phyloP scores from a whole-genome alignment of 2,329 filamentous ascomycete species.

The Byssochlamys sp. region DNA sequence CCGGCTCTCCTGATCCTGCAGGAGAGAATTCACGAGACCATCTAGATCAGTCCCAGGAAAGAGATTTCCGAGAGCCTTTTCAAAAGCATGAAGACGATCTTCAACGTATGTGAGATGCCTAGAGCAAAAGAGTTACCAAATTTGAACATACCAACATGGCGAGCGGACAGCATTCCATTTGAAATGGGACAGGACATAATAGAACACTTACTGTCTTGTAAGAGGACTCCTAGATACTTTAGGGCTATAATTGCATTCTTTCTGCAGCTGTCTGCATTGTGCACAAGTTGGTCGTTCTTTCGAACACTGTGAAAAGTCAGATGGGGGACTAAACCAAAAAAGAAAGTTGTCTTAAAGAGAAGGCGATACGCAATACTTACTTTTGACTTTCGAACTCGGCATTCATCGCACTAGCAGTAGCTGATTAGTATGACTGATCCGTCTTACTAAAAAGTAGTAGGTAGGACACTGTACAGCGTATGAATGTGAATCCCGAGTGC shows the following conservation, averaged over 20 bases:
- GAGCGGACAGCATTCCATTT: background rate
- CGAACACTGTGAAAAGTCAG: constrained; percentile 23
- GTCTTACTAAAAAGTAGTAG: background rate
- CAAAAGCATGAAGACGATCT: constrained; percentile 30
- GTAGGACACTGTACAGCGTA: constrained; percentile 25
- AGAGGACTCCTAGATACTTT: constrained; percentile 34
- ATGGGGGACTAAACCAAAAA: background rate
- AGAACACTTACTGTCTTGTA: constrained; percentile 29
- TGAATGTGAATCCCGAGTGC: constrained; percentile 32
- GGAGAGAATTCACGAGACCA: constrained; percentile 27
- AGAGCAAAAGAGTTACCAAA: background rate
- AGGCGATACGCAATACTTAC: constrained; percentile 13
- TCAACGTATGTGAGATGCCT: constrained; percentile 33
- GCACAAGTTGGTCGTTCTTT: constrained; percentile 32
- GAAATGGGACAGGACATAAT: background rate
- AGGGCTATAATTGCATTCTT: constrained; percentile 34
- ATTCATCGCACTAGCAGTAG: constrained; percentile 29
- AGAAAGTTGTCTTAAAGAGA: background rate
- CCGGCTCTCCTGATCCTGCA: constrained; percentile 26
- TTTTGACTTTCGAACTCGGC: constrained; percentile 31
- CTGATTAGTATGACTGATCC: background rate
- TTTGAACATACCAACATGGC: background rate
- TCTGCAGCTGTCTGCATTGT: constrained; percentile 31
- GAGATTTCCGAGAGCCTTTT: constrained; percentile 27
- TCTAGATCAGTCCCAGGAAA: constrained; percentile 33